A percentile compares a stretch with the other conserved stretches of the same genome.
These are phyloP conservation scores for Chaetothyriales sp. DNA, from an alignment of 2,329 filamentous ascomycete species.

Conservation along the genomic window DNA sequence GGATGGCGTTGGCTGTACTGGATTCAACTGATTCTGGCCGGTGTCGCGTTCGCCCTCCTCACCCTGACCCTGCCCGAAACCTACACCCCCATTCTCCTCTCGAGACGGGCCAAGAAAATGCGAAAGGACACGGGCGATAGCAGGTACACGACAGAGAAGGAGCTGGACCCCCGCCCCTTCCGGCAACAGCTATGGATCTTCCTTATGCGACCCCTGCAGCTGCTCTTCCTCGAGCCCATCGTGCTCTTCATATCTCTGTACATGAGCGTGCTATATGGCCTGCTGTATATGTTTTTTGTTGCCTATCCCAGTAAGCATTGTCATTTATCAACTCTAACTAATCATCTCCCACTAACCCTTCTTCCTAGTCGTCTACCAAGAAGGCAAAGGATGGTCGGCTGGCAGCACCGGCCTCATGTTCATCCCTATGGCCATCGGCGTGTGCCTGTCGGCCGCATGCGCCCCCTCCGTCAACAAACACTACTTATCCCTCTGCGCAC, in stretches of 20 bases:
- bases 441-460: constrained; percentile 52
- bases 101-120: constrained; percentile 55
- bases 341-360: constrained; percentile 22
- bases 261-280: constrained; percentile 63
- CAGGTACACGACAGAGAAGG: constrained; percentile 63
- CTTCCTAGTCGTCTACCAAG: constrained; percentile 49
- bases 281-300: constrained; percentile 41
- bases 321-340: not conserved
- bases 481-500: constrained; percentile 51
- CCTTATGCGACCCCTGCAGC: constrained; percentile 68
- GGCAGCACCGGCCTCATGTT: constrained; percentile 74
- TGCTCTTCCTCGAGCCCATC: constrained; percentile 72
- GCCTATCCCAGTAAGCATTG: constrained; percentile 35
- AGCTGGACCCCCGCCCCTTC: constrained; percentile 60
- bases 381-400: constrained; percentile 64
- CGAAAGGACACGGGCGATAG: constrained; percentile 53
- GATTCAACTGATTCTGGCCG: constrained; percentile 67
- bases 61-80: constrained; percentile 85
- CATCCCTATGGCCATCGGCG: constrained; percentile 66
- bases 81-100: constrained; percentile 67
- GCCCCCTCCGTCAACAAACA: constrained; percentile 67
- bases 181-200: constrained; percentile 58
- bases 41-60: constrained; percentile 58
- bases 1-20: constrained; percentile 81
- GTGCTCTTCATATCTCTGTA: constrained; percentile 73